A percentile compares a stretch with the other conserved stretches of the same genome.
Evolutionary conservation across 805 yeast genomes (phyloP).

Genomic region (Tetrapisispora taiwanensis): DNA sequence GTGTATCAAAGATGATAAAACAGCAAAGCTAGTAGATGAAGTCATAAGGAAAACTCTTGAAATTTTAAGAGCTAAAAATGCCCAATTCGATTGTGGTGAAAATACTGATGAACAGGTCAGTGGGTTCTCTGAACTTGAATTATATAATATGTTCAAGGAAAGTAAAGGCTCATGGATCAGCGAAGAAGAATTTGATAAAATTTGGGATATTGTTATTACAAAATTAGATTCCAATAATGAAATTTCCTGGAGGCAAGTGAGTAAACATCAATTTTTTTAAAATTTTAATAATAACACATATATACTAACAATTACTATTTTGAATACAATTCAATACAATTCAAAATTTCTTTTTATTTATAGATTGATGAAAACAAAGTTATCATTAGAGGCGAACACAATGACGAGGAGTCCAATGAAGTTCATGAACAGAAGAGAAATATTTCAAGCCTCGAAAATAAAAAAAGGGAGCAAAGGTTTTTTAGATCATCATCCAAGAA

Average conservation of each 20-base stretch:
- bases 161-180: slow-evolving; percentile 29
- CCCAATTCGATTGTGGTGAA: slow-evolving; percentile 50
- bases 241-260: slow-evolving; percentile 71
- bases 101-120: slow-evolving; percentile 37
- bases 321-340: too few species aligned
- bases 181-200: slow-evolving; percentile 52
- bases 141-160: slow-evolving; percentile 41
- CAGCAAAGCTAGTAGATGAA: slow-evolving; percentile 54
- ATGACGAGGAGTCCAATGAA: slow-evolving; percentile 32
- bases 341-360: background rate
- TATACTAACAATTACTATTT: slow-evolving; percentile 14
- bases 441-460: slow-evolving; percentile 26
- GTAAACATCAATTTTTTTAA: slow-evolving; percentile 11
- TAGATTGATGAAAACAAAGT: slow-evolving; percentile 20
- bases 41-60: slow-evolving; percentile 59
- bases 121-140: slow-evolving; percentile 41
- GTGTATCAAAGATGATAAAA: slow-evolving; percentile 68
- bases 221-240: slow-evolving; percentile 60
- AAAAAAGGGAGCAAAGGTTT: slow-evolving; percentile 36
- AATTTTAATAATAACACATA: background rate
- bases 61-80: slow-evolving; percentile 57
- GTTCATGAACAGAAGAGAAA: slow-evolving; percentile 30
- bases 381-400: slow-evolving; percentile 18
- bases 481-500: slow-evolving; percentile 65
- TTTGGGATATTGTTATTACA: slow-evolving; percentile 57